These are phyloP conservation scores for Papiliotrema terrestris DNA, from an alignment of 1,284 basidiomycete species.

Conservation along the genomic window DNA sequence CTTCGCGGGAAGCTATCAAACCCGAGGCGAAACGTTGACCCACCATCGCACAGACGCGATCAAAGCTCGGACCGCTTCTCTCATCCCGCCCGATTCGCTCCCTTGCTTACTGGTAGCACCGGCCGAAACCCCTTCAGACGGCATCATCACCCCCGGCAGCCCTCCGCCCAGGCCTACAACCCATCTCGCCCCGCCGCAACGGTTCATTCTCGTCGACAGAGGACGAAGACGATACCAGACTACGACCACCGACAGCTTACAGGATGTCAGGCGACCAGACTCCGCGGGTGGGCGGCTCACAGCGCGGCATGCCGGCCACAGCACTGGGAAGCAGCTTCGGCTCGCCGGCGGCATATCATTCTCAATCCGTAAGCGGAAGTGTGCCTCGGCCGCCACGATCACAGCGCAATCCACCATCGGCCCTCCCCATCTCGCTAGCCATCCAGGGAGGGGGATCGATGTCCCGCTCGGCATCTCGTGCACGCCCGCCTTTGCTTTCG, in stretches of 20 bases:
- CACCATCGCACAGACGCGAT: neutral
- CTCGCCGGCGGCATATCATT: constrained; percentile 12
- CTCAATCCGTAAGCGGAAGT: constrained; percentile 5
- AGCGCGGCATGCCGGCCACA: constrained; percentile 15
- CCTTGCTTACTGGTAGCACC: neutral
- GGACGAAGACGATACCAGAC: constrained; percentile 1
- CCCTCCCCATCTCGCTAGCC: constrained; percentile 7
- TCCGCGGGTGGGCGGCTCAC: constrained; percentile 7
- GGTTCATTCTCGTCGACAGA: neutral
- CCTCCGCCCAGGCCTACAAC: neutral
- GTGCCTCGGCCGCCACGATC: constrained; percentile 15
- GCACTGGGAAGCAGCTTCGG: constrained; percentile 20
- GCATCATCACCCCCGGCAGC: neutral
- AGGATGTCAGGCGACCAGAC: constrained; percentile 9
- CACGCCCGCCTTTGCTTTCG: constrained; percentile 5
- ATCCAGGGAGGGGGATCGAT: neutral
- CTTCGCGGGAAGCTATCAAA: neutral
- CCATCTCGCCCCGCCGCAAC: neutral
- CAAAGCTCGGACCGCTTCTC: neutral
- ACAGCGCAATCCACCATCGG: constrained; percentile 12
- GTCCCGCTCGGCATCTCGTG: constrained; percentile 4
- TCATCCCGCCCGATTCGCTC: neutral
- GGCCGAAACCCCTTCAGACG: constrained; percentile 1
- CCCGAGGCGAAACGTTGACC: neutral
- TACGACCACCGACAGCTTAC: constrained; percentile 11